Evolutionary conservation across 768 basidiomycete species (phyloP), one percentile per base, ranked within the genome.

Genomic region (Pulveroboletus frians): DNA sequence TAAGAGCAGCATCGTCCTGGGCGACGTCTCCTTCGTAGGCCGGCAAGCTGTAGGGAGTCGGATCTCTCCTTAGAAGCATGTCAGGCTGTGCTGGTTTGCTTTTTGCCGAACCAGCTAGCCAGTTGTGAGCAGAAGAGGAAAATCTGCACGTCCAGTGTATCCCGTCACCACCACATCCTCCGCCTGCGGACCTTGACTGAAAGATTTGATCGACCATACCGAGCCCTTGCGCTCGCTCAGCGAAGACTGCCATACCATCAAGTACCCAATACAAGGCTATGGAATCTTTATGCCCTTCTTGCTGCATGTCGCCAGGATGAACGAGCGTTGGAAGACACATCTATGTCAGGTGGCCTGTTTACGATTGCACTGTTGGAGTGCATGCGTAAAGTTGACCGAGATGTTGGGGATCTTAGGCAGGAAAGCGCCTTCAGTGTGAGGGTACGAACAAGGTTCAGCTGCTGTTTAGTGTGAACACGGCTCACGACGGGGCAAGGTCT

Each of bases 251-350:
- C 34, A n/a, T 30, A 43, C 56, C 46, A 17, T 1, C 35, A 0
- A 53, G 60, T 18, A 55, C 47, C 27, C 50, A 31, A n/a, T 58
- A 55, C 14, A 61, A 52, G 27, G 46, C 56, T 5, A 53, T 62
- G 53, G 51, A 11, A n/a, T 61, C 59, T 2, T 53, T 4, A 61
- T 9, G 40, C 58, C 21, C 47, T 55, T 18, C 60, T 61, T 43
- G 60, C 59, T 30, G 59, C 59, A 8, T 61, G 59, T 31, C 56
- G 50, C 23, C 47, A 59, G 11, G 51, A 43, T 2, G 56, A 61
- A 6, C 0, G 2, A 4, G 59, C 60, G 13, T 11, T 46, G 4
- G 59, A 60, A 21, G 43, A 61, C 20, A 49, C 50, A 21, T 17
- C 9, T 9, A 46, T 14, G 3, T 39, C 56, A 5, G 60, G 51